Conservation (phyloP, 306 rosid species). For the Begonia loranthoides region DNA sequence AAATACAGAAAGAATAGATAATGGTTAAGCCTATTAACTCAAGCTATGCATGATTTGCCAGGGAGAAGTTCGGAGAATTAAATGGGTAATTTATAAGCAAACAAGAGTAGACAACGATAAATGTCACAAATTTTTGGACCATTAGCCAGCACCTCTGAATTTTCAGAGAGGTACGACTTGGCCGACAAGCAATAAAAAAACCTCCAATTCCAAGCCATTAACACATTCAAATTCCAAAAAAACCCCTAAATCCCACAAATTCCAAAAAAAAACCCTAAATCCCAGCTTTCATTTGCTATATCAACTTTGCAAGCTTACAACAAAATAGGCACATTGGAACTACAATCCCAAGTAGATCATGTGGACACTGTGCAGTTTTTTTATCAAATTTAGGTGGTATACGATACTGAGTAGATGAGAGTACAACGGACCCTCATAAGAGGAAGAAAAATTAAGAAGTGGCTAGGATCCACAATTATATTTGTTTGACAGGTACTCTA, state of each 20-base stretch:
- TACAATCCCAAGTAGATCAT: no score
- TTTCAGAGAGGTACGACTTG: slow-evolving; percentile 10
- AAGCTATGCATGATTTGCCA: background rate
- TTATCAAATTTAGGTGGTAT: slow-evolving; percentile 42
- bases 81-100: background rate
- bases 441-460: slow-evolving; percentile 20
- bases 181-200: slow-evolving; percentile 1
- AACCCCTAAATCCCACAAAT: no score
- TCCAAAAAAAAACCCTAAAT: no score
- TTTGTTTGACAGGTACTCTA: slow-evolving; percentile 32
- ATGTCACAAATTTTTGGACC: slow-evolving; percentile 1
- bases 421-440: slow-evolving; percentile 29
- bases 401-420: slow-evolving; percentile 42
- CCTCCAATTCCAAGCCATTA: no score
- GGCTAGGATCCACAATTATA: slow-evolving; percentile 38
- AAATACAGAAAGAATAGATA: no score
- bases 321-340: no score
- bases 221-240: no score
- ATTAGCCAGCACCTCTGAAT: slow-evolving; percentile 6
- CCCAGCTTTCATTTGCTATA: no score
- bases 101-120: slow-evolving; percentile 4
- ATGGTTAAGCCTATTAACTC: no score
- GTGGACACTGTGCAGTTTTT: slow-evolving; percentile 2
- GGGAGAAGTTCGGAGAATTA: background rate
- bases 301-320: no score